Percentiles rank a stretch among this genome's conserved stretches.
phyloP scores from a whole-genome alignment of 352 stramenopile species.

The Pilasporangium apinafurcum region DNA sequence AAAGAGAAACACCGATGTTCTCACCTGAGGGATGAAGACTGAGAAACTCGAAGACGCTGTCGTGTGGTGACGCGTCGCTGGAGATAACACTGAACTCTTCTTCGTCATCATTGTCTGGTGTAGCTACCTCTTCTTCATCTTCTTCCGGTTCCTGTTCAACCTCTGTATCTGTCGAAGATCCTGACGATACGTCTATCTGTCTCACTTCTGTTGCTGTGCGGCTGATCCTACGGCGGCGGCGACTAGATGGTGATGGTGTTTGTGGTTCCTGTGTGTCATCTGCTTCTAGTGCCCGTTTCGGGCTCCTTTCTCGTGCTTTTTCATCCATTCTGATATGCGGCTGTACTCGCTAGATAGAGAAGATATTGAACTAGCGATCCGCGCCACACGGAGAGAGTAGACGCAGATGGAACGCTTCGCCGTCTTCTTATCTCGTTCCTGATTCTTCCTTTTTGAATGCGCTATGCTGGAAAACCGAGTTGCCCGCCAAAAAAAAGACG shows the following conservation, averaged over 20 bases:
- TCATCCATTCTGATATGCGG: too few relatives aligned
- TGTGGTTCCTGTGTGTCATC: not conserved
- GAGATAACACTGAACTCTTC: constrained; percentile 40
- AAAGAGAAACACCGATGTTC: too few relatives aligned
- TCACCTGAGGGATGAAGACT: constrained; percentile 16
- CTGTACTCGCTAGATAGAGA: too few relatives aligned
- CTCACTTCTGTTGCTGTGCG: not conserved
- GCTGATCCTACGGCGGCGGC: constrained; percentile 5
- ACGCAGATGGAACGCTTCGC: too few relatives aligned
- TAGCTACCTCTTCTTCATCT: not conserved
- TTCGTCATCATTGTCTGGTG: not conserved
- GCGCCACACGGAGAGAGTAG: too few relatives aligned
- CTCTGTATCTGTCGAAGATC: not conserved
- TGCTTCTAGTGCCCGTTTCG: constrained; percentile 3
- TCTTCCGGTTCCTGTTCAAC: constrained; percentile 7
- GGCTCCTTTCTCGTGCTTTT: not conserved
- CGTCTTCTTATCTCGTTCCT: too few relatives aligned
- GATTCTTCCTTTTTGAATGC: too few relatives aligned
- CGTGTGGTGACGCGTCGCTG: constrained; percentile 27
- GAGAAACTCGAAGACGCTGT: constrained; percentile 57
- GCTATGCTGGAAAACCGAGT: too few relatives aligned
- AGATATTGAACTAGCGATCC: too few relatives aligned
- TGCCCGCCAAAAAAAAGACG: too few relatives aligned
- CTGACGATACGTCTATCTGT: not conserved
- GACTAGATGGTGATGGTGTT: not conserved